A percentile compares a stretch with the other conserved stretches of the same genome.
Conservation (phyloP, 2,329 filamentous ascomycete species). For the Monosporascus sp. region DNA sequence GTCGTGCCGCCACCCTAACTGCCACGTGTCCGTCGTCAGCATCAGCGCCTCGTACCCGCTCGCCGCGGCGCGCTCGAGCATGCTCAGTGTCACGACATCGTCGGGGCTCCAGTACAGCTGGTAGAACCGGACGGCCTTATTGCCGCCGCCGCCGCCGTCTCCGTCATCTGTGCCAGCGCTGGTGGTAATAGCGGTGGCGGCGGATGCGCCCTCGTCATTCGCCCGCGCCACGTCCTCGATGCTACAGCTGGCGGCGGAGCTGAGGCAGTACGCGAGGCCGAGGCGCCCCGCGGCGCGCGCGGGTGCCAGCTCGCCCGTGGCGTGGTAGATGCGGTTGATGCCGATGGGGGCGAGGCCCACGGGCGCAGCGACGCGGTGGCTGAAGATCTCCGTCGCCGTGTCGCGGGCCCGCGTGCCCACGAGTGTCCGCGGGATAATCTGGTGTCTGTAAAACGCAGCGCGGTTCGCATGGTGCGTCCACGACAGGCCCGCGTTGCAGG, state of each 20-base stretch:
- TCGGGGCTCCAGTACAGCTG: constrained; percentile 62
- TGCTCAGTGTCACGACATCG: constrained; percentile 50
- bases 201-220: constrained; percentile 38
- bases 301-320: constrained; percentile 51
- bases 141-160: background rate
- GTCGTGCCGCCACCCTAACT: constrained; percentile 56
- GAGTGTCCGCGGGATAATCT: constrained; percentile 56
- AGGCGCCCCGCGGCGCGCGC: constrained; percentile 56
- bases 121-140: constrained; percentile 45
- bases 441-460: constrained; percentile 59
- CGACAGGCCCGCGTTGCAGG: constrained; percentile 51
- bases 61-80: constrained; percentile 49
- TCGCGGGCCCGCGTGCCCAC: constrained; percentile 56
- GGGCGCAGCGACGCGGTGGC: constrained; percentile 52
- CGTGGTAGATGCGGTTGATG: constrained; percentile 62
- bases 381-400: constrained; percentile 53
- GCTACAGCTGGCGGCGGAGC: constrained; percentile 48
- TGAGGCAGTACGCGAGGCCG: constrained; percentile 54
- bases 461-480: constrained; percentile 51
- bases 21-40: constrained; percentile 59
- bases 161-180: background rate
- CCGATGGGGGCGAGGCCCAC: constrained; percentile 62
- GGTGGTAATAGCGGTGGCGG: no score
- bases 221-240: constrained; percentile 55
- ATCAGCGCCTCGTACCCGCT: constrained; percentile 53